phyloP scores from a whole-genome alignment of 1,284 basidiomycete species.

The Cutaneotrichosporon curvatum region DNA sequence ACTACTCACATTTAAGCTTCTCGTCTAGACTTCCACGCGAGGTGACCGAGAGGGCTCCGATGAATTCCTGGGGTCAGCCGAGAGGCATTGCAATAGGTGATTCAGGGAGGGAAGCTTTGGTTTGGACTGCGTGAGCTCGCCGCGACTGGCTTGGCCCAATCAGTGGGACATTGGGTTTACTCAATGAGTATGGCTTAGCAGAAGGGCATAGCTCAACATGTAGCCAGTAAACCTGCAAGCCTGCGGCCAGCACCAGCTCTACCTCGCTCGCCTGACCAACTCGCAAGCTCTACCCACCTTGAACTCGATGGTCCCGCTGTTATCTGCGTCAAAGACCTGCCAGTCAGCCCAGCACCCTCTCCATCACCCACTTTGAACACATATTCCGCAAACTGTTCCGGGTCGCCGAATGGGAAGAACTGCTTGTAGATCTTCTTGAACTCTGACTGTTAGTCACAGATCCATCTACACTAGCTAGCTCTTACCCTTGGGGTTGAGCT shows the following conservation, averaged over 20 bases:
- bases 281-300: constrained; percentile 45
- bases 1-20: constrained; percentile 86
- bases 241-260: too few species aligned
- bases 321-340: constrained; percentile 83
- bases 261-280: too few species aligned
- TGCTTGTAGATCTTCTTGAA: constrained; percentile 99
- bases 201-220: too few species aligned
- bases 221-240: too few species aligned
- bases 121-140: too few species aligned
- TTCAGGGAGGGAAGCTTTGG: too few species aligned
- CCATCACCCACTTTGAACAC: constrained; percentile 67
- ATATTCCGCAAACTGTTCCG: constrained; percentile 92
- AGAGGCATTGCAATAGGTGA: not conserved
- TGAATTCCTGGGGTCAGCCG: constrained; percentile 65
- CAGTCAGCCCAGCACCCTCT: not conserved
- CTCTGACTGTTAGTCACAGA: constrained; percentile 50
- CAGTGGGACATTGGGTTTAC: too few species aligned
- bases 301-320: constrained; percentile 93
- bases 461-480: not conserved
- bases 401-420: constrained; percentile 99
- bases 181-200: too few species aligned
- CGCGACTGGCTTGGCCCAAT: too few species aligned
- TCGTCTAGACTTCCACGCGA: constrained; percentile 90
- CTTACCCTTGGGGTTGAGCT: constrained; percentile 73
- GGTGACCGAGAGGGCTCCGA: constrained; percentile 92